These are phyloP conservation scores for Salvia rosmarinus DNA, from an alignment of 257 asterid species.

Conservation along the genomic window DNA sequence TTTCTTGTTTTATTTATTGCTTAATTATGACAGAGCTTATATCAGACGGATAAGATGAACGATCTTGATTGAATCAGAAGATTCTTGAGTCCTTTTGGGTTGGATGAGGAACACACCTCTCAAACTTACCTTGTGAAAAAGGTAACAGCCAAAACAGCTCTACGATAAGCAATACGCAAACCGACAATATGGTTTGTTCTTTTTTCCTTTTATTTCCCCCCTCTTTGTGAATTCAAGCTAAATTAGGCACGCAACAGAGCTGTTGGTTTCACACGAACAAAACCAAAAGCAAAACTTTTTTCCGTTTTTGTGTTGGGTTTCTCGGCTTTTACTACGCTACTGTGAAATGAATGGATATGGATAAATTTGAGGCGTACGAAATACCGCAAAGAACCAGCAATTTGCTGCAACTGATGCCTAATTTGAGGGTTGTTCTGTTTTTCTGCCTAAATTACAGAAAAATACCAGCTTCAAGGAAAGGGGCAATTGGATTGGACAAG, in stretches of 20 bases:
- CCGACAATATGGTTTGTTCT: conserved; percentile 43
- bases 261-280: conserved; percentile 27
- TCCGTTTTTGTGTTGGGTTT: not conserved
- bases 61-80: conserved; percentile 53
- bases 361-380: not conserved
- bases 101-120: conserved; percentile 45
- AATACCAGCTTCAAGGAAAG: conserved; percentile 11
- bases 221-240: conserved; percentile 17
- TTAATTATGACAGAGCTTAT: conserved; percentile 29
- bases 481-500: conserved; percentile 24
- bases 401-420: conserved; percentile 26
- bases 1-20: conserved; percentile 15
- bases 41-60: conserved; percentile 46
- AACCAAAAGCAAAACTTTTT: not conserved
- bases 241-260: conserved; percentile 10
- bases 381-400: conserved; percentile 28
- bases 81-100: conserved; percentile 41
- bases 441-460: conserved; percentile 16
- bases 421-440: conserved; percentile 11
- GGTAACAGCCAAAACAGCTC: conserved; percentile 67
- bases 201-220: not conserved
- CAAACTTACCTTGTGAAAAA: conserved; percentile 42
- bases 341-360: conserved; percentile 2
- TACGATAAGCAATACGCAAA: conserved; percentile 47
- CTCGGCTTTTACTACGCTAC: conserved; percentile 19